phyloP scores from a whole-genome alignment of 371 early-diverging fungal genomes.

The Mortierella sp. region DNA sequence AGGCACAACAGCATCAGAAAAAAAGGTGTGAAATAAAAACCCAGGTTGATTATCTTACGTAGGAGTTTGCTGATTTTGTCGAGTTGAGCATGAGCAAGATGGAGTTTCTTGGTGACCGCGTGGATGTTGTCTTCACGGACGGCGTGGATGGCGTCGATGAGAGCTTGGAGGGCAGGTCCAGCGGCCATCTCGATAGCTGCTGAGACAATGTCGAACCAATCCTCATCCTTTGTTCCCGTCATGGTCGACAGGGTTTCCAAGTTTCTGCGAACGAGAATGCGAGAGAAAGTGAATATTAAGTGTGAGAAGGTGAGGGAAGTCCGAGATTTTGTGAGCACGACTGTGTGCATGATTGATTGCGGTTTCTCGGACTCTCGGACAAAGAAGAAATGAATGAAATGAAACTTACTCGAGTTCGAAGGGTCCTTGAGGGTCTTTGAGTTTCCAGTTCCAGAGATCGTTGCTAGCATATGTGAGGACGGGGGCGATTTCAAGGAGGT shows the following conservation, averaged over 20 bases:
- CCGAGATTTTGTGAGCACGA: background rate
- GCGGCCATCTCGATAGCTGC: slow-evolving; percentile 88
- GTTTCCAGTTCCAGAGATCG: slow-evolving; percentile 88
- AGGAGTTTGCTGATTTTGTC: slow-evolving; percentile 60
- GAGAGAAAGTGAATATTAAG: background rate
- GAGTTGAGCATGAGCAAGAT: slow-evolving; percentile 24
- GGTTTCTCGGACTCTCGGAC: background rate
- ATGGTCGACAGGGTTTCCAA: slow-evolving; percentile 83
- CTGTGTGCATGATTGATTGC: background rate
- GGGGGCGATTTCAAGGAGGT: slow-evolving; percentile 83
- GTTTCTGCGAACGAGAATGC: slow-evolving; percentile 66
- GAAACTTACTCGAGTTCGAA: slow-evolving; percentile 69
- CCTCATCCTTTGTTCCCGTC: slow-evolving; percentile 90
- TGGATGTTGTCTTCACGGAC: slow-evolving; percentile 63
- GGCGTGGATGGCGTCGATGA: slow-evolving; percentile 68
- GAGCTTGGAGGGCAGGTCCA: slow-evolving; percentile 77
- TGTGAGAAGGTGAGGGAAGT: background rate
- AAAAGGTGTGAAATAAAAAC: background rate
- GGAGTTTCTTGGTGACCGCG: slow-evolving; percentile 64
- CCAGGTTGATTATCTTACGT: too few species aligned
- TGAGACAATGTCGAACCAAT: slow-evolving; percentile 94
- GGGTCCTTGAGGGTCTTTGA: slow-evolving; percentile 76
- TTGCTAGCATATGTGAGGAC: slow-evolving; percentile 88
- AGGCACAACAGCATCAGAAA: background rate
- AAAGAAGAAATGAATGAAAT: background rate